Conservation (phyloP, 371 early-diverging fungal genomes). For the Fennellomyces sp. region DNA sequence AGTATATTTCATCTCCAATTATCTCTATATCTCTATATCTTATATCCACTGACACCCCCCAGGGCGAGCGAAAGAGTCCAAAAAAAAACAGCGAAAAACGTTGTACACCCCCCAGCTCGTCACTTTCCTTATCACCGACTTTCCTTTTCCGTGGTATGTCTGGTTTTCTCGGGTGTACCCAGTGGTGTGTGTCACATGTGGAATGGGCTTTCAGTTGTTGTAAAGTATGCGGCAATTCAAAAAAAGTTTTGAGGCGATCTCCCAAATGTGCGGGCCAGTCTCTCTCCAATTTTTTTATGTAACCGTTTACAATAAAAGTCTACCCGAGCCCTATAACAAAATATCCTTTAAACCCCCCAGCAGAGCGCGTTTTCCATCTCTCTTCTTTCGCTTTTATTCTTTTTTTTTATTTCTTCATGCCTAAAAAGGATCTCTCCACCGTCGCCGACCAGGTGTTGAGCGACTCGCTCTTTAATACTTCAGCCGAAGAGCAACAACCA, state of each 20-base stretch:
- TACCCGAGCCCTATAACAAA: not conserved
- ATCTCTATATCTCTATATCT: too few species aligned
- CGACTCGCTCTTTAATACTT: constrained; percentile 12
- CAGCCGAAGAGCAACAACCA: not conserved
- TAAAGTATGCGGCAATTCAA: not conserved
- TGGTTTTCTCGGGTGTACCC: constrained; percentile 4
- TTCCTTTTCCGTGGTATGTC: constrained; percentile 2
- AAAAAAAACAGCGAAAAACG: constrained; percentile 1
- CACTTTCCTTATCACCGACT: constrained; percentile 7
- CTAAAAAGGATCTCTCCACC: constrained; percentile 5
- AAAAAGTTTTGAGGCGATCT: not conserved
- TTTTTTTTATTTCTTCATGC: not conserved
- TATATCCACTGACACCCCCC: too few species aligned
- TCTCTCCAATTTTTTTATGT: constrained; percentile 1
- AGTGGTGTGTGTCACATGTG: not conserved
- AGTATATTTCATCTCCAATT: too few species aligned
- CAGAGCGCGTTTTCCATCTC: not conserved
- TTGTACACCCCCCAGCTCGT: not conserved
- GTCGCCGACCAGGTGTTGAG: constrained; percentile 13
- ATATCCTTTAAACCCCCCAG: not conserved
- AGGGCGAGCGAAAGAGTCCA: not conserved
- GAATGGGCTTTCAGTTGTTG: not conserved
- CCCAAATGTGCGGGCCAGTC: too few species aligned
- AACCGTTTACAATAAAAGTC: not conserved
- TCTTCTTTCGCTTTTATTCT: not conserved